Base-by-base conservation (phyloP, 768 basidiomycete species). In the Mycena vulgaris region DNA sequence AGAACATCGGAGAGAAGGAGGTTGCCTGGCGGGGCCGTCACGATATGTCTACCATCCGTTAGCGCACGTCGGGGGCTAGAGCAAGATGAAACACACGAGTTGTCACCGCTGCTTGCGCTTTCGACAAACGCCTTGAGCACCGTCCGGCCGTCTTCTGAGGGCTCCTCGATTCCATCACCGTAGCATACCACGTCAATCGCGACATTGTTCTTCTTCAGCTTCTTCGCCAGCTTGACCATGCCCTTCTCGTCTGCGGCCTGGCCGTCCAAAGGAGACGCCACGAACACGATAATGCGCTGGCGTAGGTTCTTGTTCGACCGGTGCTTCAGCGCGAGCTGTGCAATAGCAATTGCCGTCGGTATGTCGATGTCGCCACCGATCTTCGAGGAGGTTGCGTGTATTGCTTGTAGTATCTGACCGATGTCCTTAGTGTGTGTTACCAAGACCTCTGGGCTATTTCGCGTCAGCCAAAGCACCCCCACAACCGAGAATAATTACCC, bases 151-250 rank as follows among this genome's bases (percentile, higher is more conserved):
- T 90, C 90, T 68, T 89, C 91, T 19, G 78, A 79, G 7, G 84
- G 81, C 76, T 90, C 89, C 77, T 92, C 93, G 51, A 96, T 93
- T 7, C 91, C 94, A 75, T 97, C 97, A 1, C 97, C 97, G 80
- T 95, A 98, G 7, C 89, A 89, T 31, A 99, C 85, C 58, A 99
- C 86, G 80, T 99, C 98, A 28, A 99, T 88, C 1, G 97, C 95
- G 48, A 99, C 96, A 75, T 98, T 99, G 80, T 99, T 99, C 91
- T 99, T 99, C 88, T 98, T 98, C 70, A 99, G 86, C 81, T 96
- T 98, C 87, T 97, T 98, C 13, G 97, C 98, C 39, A 99, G 89
- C 79, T 91, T 93, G 74, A 94, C 84, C 89, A 97, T 92, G 62
- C 87, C 86, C 74, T 93, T 91, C 78, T 95, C 93, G 67, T 94